These are phyloP conservation scores for Citrus sp. DNA, from an alignment of 345 rosid species.

Conservation along the genomic window DNA sequence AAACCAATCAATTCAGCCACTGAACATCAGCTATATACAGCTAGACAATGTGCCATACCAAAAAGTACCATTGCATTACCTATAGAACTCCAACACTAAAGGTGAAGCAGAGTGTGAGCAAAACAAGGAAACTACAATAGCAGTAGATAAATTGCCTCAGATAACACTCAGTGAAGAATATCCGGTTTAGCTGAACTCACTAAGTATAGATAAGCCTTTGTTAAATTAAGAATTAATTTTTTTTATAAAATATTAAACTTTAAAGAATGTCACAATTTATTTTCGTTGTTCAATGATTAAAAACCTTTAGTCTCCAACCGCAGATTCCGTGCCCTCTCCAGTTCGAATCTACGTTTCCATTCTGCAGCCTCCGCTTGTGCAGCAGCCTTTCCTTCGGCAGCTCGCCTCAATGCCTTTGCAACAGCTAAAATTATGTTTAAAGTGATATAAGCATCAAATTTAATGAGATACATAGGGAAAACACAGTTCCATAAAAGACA, in stretches of 20 bases:
- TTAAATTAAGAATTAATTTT: neutral
- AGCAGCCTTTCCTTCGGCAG: conserved; percentile 95
- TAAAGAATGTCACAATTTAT: conserved; percentile 1
- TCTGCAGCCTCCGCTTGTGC: conserved; percentile 99
- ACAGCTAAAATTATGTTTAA: conserved; percentile 58
- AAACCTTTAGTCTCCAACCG: conserved; percentile 63
- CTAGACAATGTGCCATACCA: neutral
- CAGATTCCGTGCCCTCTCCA: conserved; percentile 63
- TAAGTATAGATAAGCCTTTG: neutral
- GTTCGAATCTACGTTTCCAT: conserved; percentile 94
- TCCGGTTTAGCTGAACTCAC: neutral
- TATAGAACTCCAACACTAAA: neutral
- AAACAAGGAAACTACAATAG: neutral
- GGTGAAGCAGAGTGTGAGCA: neutral
- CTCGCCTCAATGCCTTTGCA: conserved; percentile 86
- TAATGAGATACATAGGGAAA: neutral
- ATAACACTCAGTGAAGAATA: neutral
- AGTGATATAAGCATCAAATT: conserved; percentile 14
- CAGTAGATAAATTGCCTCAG: neutral
- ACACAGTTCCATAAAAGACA: conserved; percentile 12
- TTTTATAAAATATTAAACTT: neutral
- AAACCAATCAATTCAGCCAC: neutral
- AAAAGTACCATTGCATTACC: neutral
- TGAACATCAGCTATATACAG: neutral
- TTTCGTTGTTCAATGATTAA: conserved; percentile 10